phyloP scores from a whole-genome alignment of 73 alveolate species.

The Paramecium primaurelia region DNA sequence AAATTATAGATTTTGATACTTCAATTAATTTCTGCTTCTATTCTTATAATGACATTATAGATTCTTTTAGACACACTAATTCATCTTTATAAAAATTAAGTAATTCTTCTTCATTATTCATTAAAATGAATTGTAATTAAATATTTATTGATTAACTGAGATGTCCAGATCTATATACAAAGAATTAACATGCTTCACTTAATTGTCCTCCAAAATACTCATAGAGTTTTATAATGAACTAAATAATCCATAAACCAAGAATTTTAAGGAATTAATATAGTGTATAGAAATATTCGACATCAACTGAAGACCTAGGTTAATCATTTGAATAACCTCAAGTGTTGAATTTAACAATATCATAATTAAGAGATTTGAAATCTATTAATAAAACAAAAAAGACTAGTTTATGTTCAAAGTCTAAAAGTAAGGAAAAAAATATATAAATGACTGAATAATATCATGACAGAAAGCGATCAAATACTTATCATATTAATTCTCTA shows the following conservation, averaged over 20 bases:
- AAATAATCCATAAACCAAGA: not conserved
- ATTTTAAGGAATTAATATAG: not conserved
- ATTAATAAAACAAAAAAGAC: not conserved
- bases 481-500: not conserved
- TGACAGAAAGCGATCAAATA: not conserved
- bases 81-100: slow-evolving; percentile 12
- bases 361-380: not conserved
- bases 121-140: slow-evolving; percentile 15
- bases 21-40: not conserved
- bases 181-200: not conserved
- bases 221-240: not conserved
- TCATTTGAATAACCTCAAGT: not conserved
- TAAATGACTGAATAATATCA: not conserved
- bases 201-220: not conserved
- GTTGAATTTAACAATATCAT: not conserved
- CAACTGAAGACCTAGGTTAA: not conserved
- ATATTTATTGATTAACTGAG: slow-evolving; percentile 2
- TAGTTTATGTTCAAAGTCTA: not conserved
- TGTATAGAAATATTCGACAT: not conserved
- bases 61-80: not conserved
- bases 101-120: not conserved
- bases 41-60: not conserved
- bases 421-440: not conserved
- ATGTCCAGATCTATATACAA: not conserved
- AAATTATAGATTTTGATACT: not conserved